Evolutionary conservation across 257 asterid species (phyloP).

Genomic region (Vinca minor): DNA sequence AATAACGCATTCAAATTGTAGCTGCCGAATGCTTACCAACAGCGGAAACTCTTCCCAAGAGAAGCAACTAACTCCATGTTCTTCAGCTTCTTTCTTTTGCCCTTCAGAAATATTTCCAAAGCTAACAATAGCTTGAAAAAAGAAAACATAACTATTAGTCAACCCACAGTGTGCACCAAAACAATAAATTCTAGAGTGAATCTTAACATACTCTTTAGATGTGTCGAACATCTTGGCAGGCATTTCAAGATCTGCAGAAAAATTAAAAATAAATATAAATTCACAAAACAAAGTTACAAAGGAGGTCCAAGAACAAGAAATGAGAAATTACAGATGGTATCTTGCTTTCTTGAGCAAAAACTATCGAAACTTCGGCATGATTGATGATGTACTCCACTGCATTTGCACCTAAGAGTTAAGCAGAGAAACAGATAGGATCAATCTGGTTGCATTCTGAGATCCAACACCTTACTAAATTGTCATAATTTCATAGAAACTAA

Average conservation of each 20-base stretch:
- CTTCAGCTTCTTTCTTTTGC: slow-evolving; percentile 62
- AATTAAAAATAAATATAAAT: not conserved
- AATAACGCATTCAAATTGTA: not conserved
- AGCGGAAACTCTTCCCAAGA: slow-evolving; percentile 74
- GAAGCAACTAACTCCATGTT: slow-evolving; percentile 63
- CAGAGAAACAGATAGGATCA: not conserved
- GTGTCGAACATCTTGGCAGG: slow-evolving; percentile 49
- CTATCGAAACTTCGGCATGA: slow-evolving; percentile 81
- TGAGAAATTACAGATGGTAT: slow-evolving; percentile 39
- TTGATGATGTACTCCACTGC: slow-evolving; percentile 92
- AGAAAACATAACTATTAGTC: slow-evolving; percentile 16
- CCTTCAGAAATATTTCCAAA: slow-evolving; percentile 50
- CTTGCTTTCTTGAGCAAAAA: slow-evolving; percentile 75
- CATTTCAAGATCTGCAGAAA: slow-evolving; percentile 68
- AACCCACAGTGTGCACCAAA: not conserved
- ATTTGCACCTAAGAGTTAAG: slow-evolving; percentile 56
- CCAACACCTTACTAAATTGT: not conserved
- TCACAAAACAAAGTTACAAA: not conserved
- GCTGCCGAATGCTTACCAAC: slow-evolving; percentile 34
- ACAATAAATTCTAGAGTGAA: not conserved
- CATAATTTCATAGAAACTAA: not conserved
- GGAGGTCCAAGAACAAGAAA: not conserved
- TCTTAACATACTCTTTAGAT: slow-evolving; percentile 61
- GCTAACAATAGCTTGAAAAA: slow-evolving; percentile 67
- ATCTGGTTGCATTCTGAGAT: not conserved